These are phyloP conservation scores for Colletotrichum plurivorum DNA, from an alignment of 2,329 filamentous ascomycete species.

Conservation along the genomic window DNA sequence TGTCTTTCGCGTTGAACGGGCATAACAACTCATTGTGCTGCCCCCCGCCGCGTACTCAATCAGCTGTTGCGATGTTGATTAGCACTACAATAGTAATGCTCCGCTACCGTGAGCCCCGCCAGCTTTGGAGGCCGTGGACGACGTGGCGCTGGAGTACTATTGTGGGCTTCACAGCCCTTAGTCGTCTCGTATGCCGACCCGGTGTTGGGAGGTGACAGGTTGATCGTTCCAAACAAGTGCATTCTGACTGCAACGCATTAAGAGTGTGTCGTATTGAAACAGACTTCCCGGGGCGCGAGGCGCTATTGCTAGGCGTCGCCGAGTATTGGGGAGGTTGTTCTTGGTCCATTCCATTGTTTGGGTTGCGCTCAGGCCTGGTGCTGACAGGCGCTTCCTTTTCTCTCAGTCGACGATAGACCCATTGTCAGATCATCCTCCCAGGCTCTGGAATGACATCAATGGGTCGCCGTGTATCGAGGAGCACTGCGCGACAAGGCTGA, in stretches of 20 bases:
- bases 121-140: neutral
- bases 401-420: conserved; percentile 27
- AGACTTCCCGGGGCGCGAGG: conserved; percentile 12
- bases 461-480: conserved; percentile 1
- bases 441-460: conserved; percentile 15
- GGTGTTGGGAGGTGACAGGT: conserved; percentile 6
- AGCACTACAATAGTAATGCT: conserved; percentile 2
- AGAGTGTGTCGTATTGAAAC: conserved; percentile 36
- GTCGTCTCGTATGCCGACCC: conserved; percentile 11
- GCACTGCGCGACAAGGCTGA: conserved; percentile 25
- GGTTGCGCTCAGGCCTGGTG: conserved; percentile 6
- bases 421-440: conserved; percentile 22
- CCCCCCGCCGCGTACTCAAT: conserved; percentile 9
- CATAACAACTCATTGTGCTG: conserved; percentile 11
- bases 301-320: conserved; percentile 21
- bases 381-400: conserved; percentile 12
- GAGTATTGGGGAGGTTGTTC: conserved; percentile 9
- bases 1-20: conserved; percentile 1
- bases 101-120: neutral
- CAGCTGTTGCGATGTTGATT: conserved; percentile 1
- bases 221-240: conserved; percentile 1
- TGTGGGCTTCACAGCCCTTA: neutral
- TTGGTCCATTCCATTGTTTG: conserved; percentile 3
- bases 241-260: conserved; percentile 10
- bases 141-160: conserved; percentile 1